Evolutionary conservation across 352 stramenopile species (phyloP).

Genomic region (Halophytophthora batemanensis): DNA sequence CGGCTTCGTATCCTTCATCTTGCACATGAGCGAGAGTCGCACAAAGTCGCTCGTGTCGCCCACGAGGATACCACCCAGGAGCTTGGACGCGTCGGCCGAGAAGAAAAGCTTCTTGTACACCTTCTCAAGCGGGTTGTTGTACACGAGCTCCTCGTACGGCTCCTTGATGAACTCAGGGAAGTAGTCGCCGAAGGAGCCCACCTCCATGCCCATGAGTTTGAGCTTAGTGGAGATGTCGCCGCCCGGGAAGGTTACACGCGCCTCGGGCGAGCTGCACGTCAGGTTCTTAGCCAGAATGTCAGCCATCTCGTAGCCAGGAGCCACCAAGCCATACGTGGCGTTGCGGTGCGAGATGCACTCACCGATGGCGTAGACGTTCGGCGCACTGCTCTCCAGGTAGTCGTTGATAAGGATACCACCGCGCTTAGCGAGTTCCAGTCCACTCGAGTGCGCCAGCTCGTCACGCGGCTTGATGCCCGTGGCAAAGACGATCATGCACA

Average conservation of each 20-base stretch:
- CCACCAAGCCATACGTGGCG: constrained; percentile 92
- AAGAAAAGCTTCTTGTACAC: constrained; percentile 95
- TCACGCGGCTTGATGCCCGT: constrained; percentile 92
- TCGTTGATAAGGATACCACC: constrained; percentile 91
- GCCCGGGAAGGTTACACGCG: constrained; percentile 66
- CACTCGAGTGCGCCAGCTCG: constrained; percentile 67
- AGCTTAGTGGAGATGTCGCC: constrained; percentile 92
- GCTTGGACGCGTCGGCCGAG: constrained; percentile 68
- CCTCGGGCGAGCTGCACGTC: constrained; percentile 16
- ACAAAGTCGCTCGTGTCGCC: constrained; percentile 90
- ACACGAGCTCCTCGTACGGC: constrained; percentile 68
- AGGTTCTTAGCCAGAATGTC: constrained; percentile 85
- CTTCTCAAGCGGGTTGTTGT: constrained; percentile 87
- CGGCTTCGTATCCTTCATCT: constrained; percentile 49
- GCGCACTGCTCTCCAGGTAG: constrained; percentile 68
- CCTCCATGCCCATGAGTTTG: constrained; percentile 93
- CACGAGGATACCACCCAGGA: constrained; percentile 89
- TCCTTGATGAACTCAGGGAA: constrained; percentile 75
- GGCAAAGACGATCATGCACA: constrained; percentile 91
- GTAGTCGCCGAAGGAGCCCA: constrained; percentile 89
- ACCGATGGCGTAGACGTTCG: constrained; percentile 86
- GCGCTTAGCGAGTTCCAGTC: constrained; percentile 69
- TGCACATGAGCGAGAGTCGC: constrained; percentile 61
- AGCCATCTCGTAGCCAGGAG: constrained; percentile 91
- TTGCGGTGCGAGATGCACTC: constrained; percentile 90